These are phyloP conservation scores for Naganishia friedmannii DNA, from an alignment of 768 basidiomycete species.

Conservation along the genomic window DNA sequence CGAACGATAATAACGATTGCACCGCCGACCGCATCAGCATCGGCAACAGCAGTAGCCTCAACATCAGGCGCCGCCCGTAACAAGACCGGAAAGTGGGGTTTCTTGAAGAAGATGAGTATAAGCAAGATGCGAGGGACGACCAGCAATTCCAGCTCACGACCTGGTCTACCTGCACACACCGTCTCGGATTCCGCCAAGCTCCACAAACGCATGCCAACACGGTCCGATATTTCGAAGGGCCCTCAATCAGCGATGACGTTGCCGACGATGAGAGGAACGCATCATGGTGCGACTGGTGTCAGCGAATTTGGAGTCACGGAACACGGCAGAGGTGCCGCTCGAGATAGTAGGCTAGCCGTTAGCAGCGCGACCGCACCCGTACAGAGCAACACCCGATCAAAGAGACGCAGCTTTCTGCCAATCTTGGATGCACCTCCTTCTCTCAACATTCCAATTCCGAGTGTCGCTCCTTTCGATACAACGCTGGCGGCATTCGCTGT, in stretches of 20 bases:
- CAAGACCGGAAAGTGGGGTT: conserved; percentile 82
- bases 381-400: conserved; percentile 52
- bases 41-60: too few species aligned
- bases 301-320: conserved; percentile 23
- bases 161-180: not conserved
- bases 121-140: conserved; percentile 66
- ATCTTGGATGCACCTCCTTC: conserved; percentile 65
- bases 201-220: conserved; percentile 26
- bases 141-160: not conserved
- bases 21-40: conserved; percentile 19
- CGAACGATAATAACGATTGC: conserved; percentile 23
- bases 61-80: conserved; percentile 38
- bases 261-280: conserved; percentile 25
- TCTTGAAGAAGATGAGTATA: conserved; percentile 98
- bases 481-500: conserved; percentile 23
- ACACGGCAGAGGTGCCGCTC: not conserved
- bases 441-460: conserved; percentile 64
- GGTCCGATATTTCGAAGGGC: conserved; percentile 33
- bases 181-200: conserved; percentile 12
- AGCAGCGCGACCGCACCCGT: conserved; percentile 1
- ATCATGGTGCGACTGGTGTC: conserved; percentile 25
- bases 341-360: not conserved
- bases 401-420: conserved; percentile 84
- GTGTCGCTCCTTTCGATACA: conserved; percentile 63
- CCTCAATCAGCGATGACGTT: conserved; percentile 39